Conservation (phyloP, 441 rosid species). For the Eruca vesicaria region DNA sequence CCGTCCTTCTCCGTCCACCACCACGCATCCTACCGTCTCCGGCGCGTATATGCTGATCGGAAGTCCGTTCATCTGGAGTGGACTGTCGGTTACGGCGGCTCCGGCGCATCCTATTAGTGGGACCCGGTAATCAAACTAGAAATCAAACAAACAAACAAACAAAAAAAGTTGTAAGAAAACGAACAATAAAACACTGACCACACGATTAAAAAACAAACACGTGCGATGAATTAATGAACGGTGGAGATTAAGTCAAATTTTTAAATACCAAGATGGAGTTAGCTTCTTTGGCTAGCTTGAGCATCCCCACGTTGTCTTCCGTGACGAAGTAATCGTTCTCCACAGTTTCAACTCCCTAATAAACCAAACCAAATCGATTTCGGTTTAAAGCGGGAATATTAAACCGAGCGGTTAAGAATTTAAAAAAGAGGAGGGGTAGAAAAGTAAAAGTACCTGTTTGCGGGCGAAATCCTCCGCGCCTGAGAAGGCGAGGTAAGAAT, state of each 20-base stretch:
- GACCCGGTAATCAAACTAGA: conserved; percentile 87
- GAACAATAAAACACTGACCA: background rate
- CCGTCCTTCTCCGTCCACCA: conserved; percentile 73
- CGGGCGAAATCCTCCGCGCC: too few species aligned
- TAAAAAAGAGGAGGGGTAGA: too few species aligned
- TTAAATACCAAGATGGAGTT: conserved; percentile 72
- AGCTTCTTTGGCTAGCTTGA: conserved; percentile 90
- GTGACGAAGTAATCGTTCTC: too few species aligned
- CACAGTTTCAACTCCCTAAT: conserved; percentile 74
- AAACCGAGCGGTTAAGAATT: conserved; percentile 9
- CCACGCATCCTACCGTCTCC: too few species aligned
- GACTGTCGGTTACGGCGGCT: conserved; percentile 50
- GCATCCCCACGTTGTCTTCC: too few species aligned
- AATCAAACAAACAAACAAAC: background rate
- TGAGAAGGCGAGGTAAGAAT: too few species aligned
- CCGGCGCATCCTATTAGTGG: conserved; percentile 58
- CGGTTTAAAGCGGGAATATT: background rate
- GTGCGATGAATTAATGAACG: conserved; percentile 15
- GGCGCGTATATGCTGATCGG: conserved; percentile 85
- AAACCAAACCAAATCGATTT: background rate
- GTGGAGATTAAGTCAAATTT: background rate
- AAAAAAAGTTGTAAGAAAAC: background rate
- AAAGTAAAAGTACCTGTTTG: too few species aligned
- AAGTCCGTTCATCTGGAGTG: conserved; percentile 78
- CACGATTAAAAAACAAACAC: background rate